These are phyloP conservation scores for Nyctanthes arbortristis DNA, from an alignment of 257 asterid genomes.

Conservation along the genomic window DNA sequence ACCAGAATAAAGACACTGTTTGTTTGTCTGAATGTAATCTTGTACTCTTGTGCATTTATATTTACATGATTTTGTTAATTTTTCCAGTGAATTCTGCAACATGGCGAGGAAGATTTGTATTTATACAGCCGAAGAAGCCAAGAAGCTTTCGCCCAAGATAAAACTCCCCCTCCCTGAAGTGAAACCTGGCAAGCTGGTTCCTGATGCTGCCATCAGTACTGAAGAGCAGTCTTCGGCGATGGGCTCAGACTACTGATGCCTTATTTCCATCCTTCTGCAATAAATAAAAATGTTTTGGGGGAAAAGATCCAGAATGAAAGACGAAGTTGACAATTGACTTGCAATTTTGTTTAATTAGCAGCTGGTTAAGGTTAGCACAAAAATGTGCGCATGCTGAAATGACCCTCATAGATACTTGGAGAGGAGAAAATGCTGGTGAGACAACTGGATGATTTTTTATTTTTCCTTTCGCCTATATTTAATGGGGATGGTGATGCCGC, in stretches of 20 bases:
- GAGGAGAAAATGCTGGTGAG: slow-evolving; percentile 31
- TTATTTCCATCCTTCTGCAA: slow-evolving; percentile 25
- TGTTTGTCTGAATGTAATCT: background rate
- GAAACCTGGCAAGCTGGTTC: slow-evolving; percentile 41
- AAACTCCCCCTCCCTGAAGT: slow-evolving; percentile 58
- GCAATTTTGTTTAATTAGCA: slow-evolving; percentile 35
- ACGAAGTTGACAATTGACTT: slow-evolving; percentile 29
- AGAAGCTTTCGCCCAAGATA: slow-evolving; percentile 77
- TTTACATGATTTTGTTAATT: slow-evolving; percentile 17
- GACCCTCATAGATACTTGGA: too few relatives aligned
- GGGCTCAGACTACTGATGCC: slow-evolving; percentile 46
- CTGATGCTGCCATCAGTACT: slow-evolving; percentile 48
- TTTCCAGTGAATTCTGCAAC: slow-evolving; percentile 80
- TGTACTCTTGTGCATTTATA: background rate
- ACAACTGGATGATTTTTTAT: slow-evolving; percentile 28
- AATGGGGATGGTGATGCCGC: slow-evolving; percentile 24
- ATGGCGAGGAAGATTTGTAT: slow-evolving; percentile 88
- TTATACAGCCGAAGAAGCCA: slow-evolving; percentile 83
- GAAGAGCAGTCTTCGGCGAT: slow-evolving; percentile 69
- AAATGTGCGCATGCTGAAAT: slow-evolving; percentile 27
- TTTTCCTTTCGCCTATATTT: slow-evolving; percentile 29
- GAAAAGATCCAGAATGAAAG: slow-evolving; percentile 25
- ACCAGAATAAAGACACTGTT: background rate
- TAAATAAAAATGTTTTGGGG: background rate
- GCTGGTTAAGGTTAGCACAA: slow-evolving; percentile 21